These are phyloP conservation scores for Aspergillus japonicus DNA, from an alignment of 2,329 filamentous ascomycete genomes.

Conservation along the genomic window DNA sequence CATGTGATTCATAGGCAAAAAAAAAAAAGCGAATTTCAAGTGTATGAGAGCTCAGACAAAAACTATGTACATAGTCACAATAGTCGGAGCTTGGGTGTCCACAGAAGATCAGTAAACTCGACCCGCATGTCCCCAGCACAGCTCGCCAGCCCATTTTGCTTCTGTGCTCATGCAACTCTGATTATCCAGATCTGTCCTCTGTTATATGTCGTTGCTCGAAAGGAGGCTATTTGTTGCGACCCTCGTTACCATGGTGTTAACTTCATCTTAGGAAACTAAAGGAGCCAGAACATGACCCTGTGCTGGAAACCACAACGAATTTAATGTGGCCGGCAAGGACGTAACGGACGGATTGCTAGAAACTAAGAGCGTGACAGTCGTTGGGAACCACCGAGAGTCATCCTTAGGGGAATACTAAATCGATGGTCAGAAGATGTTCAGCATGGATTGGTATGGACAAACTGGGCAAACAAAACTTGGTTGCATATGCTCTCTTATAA, in stretches of 20 bases:
- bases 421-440: no score
- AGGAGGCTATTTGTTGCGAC: constrained; percentile 65
- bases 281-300: constrained; percentile 84
- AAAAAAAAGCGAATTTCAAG: constrained; percentile 93
- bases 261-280: constrained; percentile 71
- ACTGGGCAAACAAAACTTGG: no score
- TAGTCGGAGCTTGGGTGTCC: constrained; percentile 92
- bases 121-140: constrained; percentile 81
- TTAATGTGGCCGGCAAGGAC: constrained; percentile 59
- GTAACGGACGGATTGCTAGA: neutral
- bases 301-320: constrained; percentile 77
- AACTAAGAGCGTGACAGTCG: neutral
- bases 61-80: constrained; percentile 83
- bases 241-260: constrained; percentile 72
- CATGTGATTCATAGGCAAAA: constrained; percentile 65
- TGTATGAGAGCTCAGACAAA: constrained; percentile 97
- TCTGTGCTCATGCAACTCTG: constrained; percentile 73
- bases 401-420: no score
- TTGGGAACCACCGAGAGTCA: neutral
- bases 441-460: no score
- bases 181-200: constrained; percentile 95
- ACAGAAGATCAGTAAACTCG: constrained; percentile 73
- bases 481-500: neutral
- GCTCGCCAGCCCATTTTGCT: constrained; percentile 62
- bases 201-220: constrained; percentile 46